Percentiles rank a stretch among this genome's conserved stretches.
Conservation (phyloP, 345 rosid species). For the Psidium guajava region DNA sequence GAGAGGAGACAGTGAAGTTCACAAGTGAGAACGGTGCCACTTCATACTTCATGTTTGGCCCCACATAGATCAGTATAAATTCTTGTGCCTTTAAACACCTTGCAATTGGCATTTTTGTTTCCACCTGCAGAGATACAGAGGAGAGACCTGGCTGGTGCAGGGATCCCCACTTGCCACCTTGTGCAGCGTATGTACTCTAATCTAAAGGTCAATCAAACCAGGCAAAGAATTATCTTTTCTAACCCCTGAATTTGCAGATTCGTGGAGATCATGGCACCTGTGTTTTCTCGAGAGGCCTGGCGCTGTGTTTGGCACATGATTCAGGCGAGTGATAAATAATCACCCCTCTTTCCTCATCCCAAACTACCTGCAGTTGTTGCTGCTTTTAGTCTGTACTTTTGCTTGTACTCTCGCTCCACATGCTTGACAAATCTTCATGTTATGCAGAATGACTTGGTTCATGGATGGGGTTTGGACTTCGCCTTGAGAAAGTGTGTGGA, state of each 20-base stretch:
- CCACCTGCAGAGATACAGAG: slow-evolving; percentile 43
- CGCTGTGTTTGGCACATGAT: slow-evolving; percentile 96
- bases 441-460: slow-evolving; percentile 54
- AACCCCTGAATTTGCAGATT: slow-evolving; percentile 34
- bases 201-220: neutral
- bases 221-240: neutral
- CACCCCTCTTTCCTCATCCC: neutral
- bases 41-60: neutral
- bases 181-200: slow-evolving; percentile 72
- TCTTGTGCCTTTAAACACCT: neutral
- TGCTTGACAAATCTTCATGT: neutral
- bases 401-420: neutral
- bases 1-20: slow-evolving; percentile 74
- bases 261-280: slow-evolving; percentile 98
- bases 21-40: slow-evolving; percentile 43
- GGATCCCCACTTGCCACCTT: slow-evolving; percentile 76
- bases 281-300: slow-evolving; percentile 91
- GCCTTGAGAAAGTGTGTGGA: slow-evolving; percentile 43
- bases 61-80: neutral
- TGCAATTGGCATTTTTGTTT: neutral
- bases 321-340: slow-evolving; percentile 33
- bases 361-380: neutral
- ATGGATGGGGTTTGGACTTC: slow-evolving; percentile 65
- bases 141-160: slow-evolving; percentile 87
- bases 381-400: neutral